Evolutionary conservation across 2,329 filamentous ascomycete species (phyloP).

Genomic region (Hymenoscyphus occultus): DNA sequence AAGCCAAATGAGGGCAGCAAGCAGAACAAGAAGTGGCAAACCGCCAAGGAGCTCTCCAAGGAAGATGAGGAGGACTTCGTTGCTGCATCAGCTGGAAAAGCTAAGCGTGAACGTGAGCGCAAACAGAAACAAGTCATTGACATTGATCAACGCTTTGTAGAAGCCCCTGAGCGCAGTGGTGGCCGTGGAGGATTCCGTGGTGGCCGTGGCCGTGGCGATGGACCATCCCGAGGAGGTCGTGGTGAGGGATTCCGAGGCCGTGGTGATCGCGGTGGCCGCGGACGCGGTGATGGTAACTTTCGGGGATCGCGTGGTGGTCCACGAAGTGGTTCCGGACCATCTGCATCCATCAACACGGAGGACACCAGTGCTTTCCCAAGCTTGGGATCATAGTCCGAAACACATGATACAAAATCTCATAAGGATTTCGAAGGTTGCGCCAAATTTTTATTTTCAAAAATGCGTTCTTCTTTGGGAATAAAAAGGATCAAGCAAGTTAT

Average conservation of each 20-base stretch:
- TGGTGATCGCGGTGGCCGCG: slow-evolving; percentile 45
- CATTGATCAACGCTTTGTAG: slow-evolving; percentile 80
- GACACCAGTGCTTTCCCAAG: slow-evolving; percentile 53
- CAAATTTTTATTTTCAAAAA: slow-evolving; percentile 16
- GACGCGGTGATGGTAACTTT: slow-evolving; percentile 43
- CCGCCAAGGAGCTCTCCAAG: slow-evolving; percentile 69
- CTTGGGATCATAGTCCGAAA: slow-evolving; percentile 41
- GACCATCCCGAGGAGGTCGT: slow-evolving; percentile 51
- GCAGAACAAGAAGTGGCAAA: slow-evolving; percentile 87
- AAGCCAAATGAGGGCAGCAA: slow-evolving; percentile 90
- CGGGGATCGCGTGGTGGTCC: slow-evolving; percentile 44
- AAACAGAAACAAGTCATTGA: slow-evolving; percentile 89
- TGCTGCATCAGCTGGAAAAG: slow-evolving; percentile 70
- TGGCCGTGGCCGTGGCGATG: slow-evolving; percentile 48
- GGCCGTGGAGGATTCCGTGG: slow-evolving; percentile 43
- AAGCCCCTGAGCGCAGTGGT: slow-evolving; percentile 59
- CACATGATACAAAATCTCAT: slow-evolving; percentile 19
- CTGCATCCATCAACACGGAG: slow-evolving; percentile 44
- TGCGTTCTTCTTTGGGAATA: slow-evolving; percentile 14
- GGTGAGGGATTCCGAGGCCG: slow-evolving; percentile 44
- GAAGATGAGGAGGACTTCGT: slow-evolving; percentile 73
- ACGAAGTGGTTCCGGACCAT: slow-evolving; percentile 33
- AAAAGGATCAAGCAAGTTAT: slow-evolving; percentile 12
- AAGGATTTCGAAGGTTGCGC: slow-evolving; percentile 21
- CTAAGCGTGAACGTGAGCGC: slow-evolving; percentile 80